These are phyloP conservation scores for Saraca asoca DNA, from an alignment of 331 rosid species.

Conservation along the genomic window DNA sequence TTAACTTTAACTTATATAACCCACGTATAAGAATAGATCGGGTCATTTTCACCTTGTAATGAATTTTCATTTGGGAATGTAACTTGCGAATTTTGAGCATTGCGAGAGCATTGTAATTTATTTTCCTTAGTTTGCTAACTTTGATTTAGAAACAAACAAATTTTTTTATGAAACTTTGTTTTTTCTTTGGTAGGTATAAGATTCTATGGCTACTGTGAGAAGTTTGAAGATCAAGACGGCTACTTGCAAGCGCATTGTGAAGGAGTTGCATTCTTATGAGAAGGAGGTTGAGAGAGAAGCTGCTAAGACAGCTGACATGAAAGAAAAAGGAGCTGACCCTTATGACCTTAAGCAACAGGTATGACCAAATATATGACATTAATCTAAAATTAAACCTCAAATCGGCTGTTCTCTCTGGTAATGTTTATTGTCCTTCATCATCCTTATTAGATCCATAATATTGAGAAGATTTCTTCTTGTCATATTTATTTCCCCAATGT, in stretches of 20 bases:
- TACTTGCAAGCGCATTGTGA: constrained; percentile 78
- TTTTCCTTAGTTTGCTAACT: background rate
- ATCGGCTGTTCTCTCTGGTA: background rate
- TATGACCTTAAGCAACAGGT: constrained; percentile 96
- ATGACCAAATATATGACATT: constrained; percentile 1
- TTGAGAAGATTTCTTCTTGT: too few species aligned
- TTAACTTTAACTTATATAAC: too few species aligned
- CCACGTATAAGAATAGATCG: too few species aligned
- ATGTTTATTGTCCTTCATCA: background rate
- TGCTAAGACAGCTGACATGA: constrained; percentile 85
- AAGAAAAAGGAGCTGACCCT: constrained; percentile 80
- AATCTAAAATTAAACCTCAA: background rate
- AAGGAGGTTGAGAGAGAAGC: constrained; percentile 90
- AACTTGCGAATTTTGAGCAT: too few species aligned
- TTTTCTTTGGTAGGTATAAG: constrained; percentile 22
- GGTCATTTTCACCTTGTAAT: too few species aligned
- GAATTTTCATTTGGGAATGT: too few species aligned
- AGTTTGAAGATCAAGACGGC: constrained; percentile 79
- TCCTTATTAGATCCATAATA: background rate
- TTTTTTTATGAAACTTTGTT: background rate
- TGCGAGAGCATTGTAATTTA: background rate
- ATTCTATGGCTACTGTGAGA: constrained; percentile 60
- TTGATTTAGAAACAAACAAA: constrained; percentile 13
- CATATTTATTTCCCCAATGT: too few species aligned
- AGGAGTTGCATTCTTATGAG: constrained; percentile 89